phyloP scores from a whole-genome alignment of 345 rosid genomes.

The Eucalyptus tenuipes region DNA sequence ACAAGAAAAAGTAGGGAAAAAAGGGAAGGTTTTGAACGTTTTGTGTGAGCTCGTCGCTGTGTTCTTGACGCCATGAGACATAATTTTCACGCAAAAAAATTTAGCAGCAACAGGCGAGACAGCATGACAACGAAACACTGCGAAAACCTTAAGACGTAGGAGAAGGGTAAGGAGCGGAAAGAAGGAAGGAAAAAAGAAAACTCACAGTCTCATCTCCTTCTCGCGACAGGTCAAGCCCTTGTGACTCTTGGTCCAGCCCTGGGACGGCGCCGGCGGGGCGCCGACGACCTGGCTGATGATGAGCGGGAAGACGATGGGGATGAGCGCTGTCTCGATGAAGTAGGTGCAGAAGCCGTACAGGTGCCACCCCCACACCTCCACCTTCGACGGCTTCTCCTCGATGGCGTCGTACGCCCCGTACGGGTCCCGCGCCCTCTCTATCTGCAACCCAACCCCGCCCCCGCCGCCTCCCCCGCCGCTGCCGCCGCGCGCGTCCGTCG shows the following conservation, averaged over 20 bases:
- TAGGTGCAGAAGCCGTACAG: conserved; percentile 38
- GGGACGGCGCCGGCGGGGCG: conserved; percentile 1
- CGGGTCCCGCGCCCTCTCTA: conserved; percentile 7
- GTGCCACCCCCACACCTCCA: conserved; percentile 43
- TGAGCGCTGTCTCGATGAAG: conserved; percentile 23
- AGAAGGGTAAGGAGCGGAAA: not conserved
- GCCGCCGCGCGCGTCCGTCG: not conserved
- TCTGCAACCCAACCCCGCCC: conserved; percentile 1
- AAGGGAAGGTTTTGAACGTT: not conserved
- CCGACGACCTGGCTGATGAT: conserved; percentile 22
- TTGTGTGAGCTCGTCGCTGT: not conserved
- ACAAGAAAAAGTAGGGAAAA: not conserved
- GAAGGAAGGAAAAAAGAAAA: not conserved
- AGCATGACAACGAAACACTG: not conserved
- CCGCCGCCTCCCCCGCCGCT: not conserved
- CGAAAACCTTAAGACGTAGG: not conserved
- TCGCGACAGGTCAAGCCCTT: conserved; percentile 16
- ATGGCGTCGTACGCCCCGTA: not conserved
- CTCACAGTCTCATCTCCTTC: conserved; percentile 34
- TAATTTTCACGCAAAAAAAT: not conserved
- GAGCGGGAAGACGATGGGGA: conserved; percentile 45
- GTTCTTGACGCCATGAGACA: not conserved
- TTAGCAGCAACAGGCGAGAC: not conserved
- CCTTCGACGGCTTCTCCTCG: conserved; percentile 16
- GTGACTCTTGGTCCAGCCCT: conserved; percentile 7